These are phyloP conservation scores for Pezicula carpinea DNA, from an alignment of 2,329 filamentous ascomycete genomes.

Conservation along the genomic window DNA sequence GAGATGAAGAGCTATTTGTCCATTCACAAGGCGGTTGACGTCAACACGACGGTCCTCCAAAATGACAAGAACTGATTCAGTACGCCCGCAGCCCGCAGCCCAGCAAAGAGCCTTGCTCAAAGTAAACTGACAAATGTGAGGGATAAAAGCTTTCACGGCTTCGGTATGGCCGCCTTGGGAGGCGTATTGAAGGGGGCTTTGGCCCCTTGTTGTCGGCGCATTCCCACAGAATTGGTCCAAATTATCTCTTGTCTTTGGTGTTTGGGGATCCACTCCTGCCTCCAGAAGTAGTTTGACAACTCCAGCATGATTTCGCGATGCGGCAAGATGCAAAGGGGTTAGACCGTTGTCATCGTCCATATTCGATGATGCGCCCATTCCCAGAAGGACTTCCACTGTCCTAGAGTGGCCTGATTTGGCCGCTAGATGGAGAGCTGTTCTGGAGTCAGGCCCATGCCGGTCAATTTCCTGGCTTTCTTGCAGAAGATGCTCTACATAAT, in stretches of 20 bases:
- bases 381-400: slow-evolving; percentile 9
- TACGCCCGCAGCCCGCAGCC: slow-evolving; percentile 6
- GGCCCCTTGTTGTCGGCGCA: slow-evolving; percentile 9
- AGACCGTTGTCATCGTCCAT: slow-evolving; percentile 19
- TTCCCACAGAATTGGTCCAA: slow-evolving; percentile 6
- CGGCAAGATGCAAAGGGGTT: slow-evolving; percentile 32
- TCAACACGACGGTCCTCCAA: neutral
- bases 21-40: neutral
- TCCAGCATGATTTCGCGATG: slow-evolving; percentile 24
- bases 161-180: slow-evolving; percentile 22
- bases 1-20: neutral
- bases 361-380: slow-evolving; percentile 14
- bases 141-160: slow-evolving; percentile 10
- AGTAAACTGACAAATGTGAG: slow-evolving; percentile 5
- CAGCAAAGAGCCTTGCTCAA: slow-evolving; percentile 9
- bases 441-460: slow-evolving; percentile 5
- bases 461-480: slow-evolving; percentile 4
- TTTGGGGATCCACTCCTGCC: slow-evolving; percentile 31
- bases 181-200: slow-evolving; percentile 29
- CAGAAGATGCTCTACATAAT: slow-evolving; percentile 10
- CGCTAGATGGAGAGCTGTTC: slow-evolving; percentile 22
- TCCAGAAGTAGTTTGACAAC: slow-evolving; percentile 28
- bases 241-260: slow-evolving; percentile 20
- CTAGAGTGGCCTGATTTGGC: slow-evolving; percentile 6
- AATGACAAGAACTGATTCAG: neutral